Base-by-base conservation (phyloP, 1,284 basidiomycete genomes). In the Ustilago sp. region DNA sequence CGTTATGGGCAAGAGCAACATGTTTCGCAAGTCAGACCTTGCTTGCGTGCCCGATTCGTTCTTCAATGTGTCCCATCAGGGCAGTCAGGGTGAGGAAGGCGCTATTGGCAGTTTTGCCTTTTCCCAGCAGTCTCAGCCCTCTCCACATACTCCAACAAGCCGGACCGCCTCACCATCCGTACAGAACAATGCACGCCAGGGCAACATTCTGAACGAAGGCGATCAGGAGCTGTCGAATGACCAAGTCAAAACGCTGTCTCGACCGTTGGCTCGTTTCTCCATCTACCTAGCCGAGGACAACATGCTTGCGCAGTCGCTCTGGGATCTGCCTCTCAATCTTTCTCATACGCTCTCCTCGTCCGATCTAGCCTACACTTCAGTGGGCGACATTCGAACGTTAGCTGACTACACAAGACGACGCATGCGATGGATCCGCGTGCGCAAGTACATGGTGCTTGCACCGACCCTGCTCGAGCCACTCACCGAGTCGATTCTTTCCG, bases 1-100 rank as follows among this genome's bases (percentile, higher is more conserved):
- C 86, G 94, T 99, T 13, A 93, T 98, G 77, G 97, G 97, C 77
- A 99, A 99, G 87, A 95, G 94, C 63, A 95, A 95, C 86, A 87
- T 99, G 73, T 99, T 95, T 87, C 92, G 94, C 53, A 92, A 94
- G 60, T 93, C 93, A 41, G 94, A 97, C 85, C 87, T 96, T 48
- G 92, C 93, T 59, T 74, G 78, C n/a, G 85, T 88, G 2, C 84
- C 87, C 19, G 83, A 85, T 43, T 48, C 67, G 2, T 85, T 83
- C 57, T 85, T 85, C 65, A 77, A 79, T 12, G 78, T 80, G 38
- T 77, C 76, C 12, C 59, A 59, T 15, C 48, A 63, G 28, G 81
- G 80, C 28, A 75, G 67, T 15, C 55, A 75, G 34, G 80, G 77
- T 28, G 80, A 80, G 41, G 61, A 73, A 17, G 80, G 80, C 7